Evolutionary conservation across 805 yeast species (phyloP), one percentile per base, ranked within the genome.

Genomic region (Saturnispora diversa): DNA sequence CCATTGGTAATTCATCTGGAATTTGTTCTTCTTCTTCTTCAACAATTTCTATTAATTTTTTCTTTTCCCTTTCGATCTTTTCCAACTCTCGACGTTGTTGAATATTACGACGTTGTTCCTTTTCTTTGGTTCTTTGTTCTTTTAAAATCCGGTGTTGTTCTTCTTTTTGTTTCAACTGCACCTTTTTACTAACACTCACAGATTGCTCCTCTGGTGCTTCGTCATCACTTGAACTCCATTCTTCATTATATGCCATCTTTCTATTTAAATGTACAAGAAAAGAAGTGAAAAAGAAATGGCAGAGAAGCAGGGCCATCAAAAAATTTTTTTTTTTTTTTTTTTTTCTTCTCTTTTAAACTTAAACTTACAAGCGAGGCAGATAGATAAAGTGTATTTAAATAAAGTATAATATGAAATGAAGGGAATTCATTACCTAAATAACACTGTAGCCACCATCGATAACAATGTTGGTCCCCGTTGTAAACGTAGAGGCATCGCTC

Each of bases 381-480:
- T n/a, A n/a, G n/a, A n/a, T n/a, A n/a, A n/a, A n/a, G n/a, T n/a
- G n/a, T n/a, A n/a, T n/a, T n/a, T n/a, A n/a, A n/a, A n/a, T n/a
- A n/a, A n/a, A n/a, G n/a, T n/a, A n/a, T n/a, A 24, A 10, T 8
- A 24, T 24, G 6, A 8, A 24, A 24, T 5, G 12, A n/a, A n/a
- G 27, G n/a, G 12, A 24, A 12, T 19, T 8, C 11, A 8, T 15
- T 19, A 43, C 4, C 31, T 62, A 77, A 34, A 71, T 72, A 34
- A 66, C 59, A 49, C 72, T 60, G 66, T 80, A 80, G 35, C 90
- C 94, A 53, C 94, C 94, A 56, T 84, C 95, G 39, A 83, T 83
- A 31, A 67, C 64, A 36, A 84, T 64, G 58, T 84, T 94, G 16
- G 84, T 58, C 33, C 94, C 95, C 5, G 90, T 80, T 40, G 88